phyloP scores from a whole-genome alignment of 495 filamentous ascomycete genomes.

The Antarctomyces pellizariae region DNA sequence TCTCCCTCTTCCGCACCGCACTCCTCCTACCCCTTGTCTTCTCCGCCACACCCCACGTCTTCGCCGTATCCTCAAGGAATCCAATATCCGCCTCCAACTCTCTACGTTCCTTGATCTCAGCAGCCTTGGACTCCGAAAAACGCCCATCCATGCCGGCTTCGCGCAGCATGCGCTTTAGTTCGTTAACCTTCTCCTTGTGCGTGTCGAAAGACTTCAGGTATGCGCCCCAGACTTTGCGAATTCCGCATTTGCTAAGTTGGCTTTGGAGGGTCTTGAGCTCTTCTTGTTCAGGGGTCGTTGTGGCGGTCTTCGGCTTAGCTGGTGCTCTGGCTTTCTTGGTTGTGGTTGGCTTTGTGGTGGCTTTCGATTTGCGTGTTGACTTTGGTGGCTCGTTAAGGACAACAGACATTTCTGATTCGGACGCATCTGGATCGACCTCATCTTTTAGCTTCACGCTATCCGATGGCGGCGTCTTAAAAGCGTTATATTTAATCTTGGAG shows the following conservation, averaged over 20 bases:
- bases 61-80: slow-evolving; percentile 24
- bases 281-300: slow-evolving; percentile 20
- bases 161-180: slow-evolving; percentile 52
- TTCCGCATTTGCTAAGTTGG: slow-evolving; percentile 74
- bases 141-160: slow-evolving; percentile 74
- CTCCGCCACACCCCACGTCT: neutral
- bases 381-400: slow-evolving; percentile 48
- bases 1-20: slow-evolving; percentile 2
- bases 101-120: slow-evolving; percentile 59
- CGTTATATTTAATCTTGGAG: neutral
- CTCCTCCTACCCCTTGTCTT: slow-evolving; percentile 1
- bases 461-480: slow-evolving; percentile 2
- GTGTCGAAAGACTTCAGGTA: slow-evolving; percentile 57
- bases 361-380: slow-evolving; percentile 18
- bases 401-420: slow-evolving; percentile 60
- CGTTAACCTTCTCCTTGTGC: slow-evolving; percentile 55
- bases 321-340: slow-evolving; percentile 11
- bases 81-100: slow-evolving; percentile 69
- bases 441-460: slow-evolving; percentile 6
- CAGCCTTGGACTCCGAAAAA: slow-evolving; percentile 63
- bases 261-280: slow-evolving; percentile 83
- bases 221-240: slow-evolving; percentile 76
- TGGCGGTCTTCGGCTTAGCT: slow-evolving; percentile 9
- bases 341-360: slow-evolving; percentile 14
- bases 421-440: slow-evolving; percentile 21